Conservation (phyloP, 1,139 yeast genomes). For the Oligophagozyma castellii region DNA sequence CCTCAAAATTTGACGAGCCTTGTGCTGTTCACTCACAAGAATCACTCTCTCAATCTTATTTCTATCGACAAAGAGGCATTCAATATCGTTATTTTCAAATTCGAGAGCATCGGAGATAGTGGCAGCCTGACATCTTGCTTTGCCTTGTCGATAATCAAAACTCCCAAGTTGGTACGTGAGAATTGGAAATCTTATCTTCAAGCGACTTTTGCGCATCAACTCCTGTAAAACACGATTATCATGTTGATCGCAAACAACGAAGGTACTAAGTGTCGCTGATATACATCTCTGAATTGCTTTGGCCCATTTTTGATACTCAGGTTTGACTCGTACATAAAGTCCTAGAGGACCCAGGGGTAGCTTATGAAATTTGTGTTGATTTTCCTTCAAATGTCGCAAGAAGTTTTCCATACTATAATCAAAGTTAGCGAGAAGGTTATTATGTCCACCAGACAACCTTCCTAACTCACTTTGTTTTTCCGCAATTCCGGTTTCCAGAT, state of each 20-base stretch:
- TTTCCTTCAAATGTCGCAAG: slow-evolving; percentile 30
- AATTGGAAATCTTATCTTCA: slow-evolving; percentile 25
- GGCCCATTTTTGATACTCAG: slow-evolving; percentile 44
- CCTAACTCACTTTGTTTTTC: slow-evolving; percentile 9
- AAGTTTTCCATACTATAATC: slow-evolving; percentile 32
- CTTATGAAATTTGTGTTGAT: slow-evolving; percentile 27
- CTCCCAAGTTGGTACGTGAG: slow-evolving; percentile 44
- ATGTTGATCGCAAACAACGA: slow-evolving; percentile 48
- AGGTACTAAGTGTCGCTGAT: slow-evolving; percentile 40
- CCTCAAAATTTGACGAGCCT: slow-evolving; percentile 35
- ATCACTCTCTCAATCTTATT: slow-evolving; percentile 46
- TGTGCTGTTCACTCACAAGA: slow-evolving; percentile 35
- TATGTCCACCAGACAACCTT: slow-evolving; percentile 11
- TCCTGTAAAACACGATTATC: slow-evolving; percentile 42
- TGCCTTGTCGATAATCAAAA: slow-evolving; percentile 32
- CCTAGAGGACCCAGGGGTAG: slow-evolving; percentile 85
- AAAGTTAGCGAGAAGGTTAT: slow-evolving; percentile 30
- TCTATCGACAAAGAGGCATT: slow-evolving; percentile 53
- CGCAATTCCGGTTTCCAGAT: slow-evolving; percentile 7
- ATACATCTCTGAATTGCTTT: slow-evolving; percentile 44
- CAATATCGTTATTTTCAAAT: slow-evolving; percentile 39
- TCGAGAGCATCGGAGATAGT: slow-evolving; percentile 50
- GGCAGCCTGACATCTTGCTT: slow-evolving; percentile 27
- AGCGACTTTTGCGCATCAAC: slow-evolving; percentile 18
- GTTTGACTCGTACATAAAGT: slow-evolving; percentile 39